phyloP scores from a whole-genome alignment of 768 basidiomycete genomes.

The Chalciporus pseudorubinellus region DNA sequence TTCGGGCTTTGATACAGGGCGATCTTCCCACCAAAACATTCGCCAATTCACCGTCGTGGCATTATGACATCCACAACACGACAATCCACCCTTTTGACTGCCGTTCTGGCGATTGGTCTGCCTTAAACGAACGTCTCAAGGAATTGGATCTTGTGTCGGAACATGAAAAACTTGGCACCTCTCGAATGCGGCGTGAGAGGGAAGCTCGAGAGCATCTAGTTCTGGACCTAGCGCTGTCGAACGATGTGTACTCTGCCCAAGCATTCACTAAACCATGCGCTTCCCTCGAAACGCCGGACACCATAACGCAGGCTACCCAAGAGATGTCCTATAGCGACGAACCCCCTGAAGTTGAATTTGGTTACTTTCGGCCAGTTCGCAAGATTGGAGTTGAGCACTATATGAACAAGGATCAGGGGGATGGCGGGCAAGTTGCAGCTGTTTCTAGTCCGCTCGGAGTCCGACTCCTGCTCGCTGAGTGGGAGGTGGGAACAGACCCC shows the following conservation, averaged over 20 bases:
- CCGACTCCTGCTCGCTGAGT: conserved; percentile 63
- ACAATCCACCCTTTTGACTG: conserved; percentile 43
- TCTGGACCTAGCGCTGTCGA: conserved; percentile 60
- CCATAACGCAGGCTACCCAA: conserved; percentile 19
- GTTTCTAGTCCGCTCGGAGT: conserved; percentile 50
- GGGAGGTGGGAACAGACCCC: conserved; percentile 57
- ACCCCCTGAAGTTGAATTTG: conserved; percentile 59
- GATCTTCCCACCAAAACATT: conserved; percentile 42
- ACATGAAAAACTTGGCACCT: conserved; percentile 36
- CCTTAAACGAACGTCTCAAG: conserved; percentile 39
- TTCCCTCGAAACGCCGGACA: conserved; percentile 8
- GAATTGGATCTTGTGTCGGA: conserved; percentile 43
- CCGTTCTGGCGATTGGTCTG: conserved; percentile 33
- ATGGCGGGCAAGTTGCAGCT: conserved; percentile 11
- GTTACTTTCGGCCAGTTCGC: conserved; percentile 54
- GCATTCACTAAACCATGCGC: conserved; percentile 33
- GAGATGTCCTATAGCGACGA: conserved; percentile 51
- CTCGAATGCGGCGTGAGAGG: conserved; percentile 43
- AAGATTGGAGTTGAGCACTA: conserved; percentile 30
- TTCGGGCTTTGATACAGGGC: conserved; percentile 49
- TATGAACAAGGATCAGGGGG: conserved; percentile 22
- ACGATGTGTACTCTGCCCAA: conserved; percentile 52
- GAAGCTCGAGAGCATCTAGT: conserved; percentile 60
- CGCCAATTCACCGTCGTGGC: conserved; percentile 48
- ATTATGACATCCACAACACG: conserved; percentile 45